Evolutionary conservation across 2,329 filamentous ascomycete species (phyloP).

Genomic region (Aspergillus luchuensis): DNA sequence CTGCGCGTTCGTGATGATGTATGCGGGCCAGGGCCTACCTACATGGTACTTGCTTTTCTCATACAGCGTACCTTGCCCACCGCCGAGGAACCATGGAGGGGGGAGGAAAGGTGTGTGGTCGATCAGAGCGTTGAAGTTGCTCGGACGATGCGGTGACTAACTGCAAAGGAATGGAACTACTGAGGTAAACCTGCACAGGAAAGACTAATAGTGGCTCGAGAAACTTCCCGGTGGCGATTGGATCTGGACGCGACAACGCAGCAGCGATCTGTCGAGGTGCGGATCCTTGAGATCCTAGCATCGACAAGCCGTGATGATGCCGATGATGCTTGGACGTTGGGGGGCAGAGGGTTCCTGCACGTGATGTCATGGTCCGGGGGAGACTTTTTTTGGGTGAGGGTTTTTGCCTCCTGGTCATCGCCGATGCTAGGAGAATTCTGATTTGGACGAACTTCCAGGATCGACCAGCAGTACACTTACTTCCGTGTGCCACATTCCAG

Average conservation of each 20-base stretch:
- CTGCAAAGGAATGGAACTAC: conserved; percentile 8
- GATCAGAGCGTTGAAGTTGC: conserved; percentile 8
- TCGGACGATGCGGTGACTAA: conserved; percentile 4
- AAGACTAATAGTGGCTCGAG: conserved; percentile 1
- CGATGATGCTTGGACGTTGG: conserved; percentile 14
- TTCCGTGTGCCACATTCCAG: conserved; percentile 4
- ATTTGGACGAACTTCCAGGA: not conserved
- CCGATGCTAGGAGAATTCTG: not conserved
- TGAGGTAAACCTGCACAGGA: conserved; percentile 17
- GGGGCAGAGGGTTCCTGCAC: conserved; percentile 5
- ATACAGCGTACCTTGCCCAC: not conserved
- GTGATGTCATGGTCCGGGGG: conserved; percentile 12
- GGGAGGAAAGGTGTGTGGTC: not conserved
- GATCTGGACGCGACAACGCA: conserved; percentile 22
- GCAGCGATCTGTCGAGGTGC: conserved; percentile 17
- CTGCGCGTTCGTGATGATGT: not conserved
- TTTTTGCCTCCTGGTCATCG: not conserved
- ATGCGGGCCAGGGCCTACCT: not conserved
- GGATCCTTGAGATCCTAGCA: conserved; percentile 18
- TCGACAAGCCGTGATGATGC: not conserved
- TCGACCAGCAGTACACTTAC: not conserved
- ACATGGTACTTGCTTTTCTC: not conserved
- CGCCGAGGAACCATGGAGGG: not conserved
- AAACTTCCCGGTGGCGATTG: conserved; percentile 16
- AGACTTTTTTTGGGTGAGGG: too few species aligned